These are phyloP conservation scores for Staphylotrichum tortipilum DNA, from an alignment of 495 filamentous ascomycete species.

Conservation along the genomic window DNA sequence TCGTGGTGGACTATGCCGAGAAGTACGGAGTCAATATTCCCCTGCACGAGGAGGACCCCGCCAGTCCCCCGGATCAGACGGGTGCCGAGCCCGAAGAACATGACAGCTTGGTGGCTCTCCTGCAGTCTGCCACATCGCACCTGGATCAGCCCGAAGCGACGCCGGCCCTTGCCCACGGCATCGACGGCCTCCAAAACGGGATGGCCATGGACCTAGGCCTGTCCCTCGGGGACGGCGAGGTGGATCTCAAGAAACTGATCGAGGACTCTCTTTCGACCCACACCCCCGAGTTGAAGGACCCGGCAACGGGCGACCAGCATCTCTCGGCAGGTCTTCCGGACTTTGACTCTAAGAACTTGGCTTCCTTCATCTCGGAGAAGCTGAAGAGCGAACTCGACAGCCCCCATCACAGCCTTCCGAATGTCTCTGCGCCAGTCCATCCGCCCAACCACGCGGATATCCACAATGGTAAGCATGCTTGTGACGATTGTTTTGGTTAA, in stretches of 20 bases:
- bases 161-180: conserved; percentile 1
- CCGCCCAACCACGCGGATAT: not conserved
- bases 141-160: conserved; percentile 1
- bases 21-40: conserved; percentile 33
- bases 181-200: too few relatives aligned
- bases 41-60: conserved; percentile 22
- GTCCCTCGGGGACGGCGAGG: conserved; percentile 1
- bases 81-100: conserved; percentile 19
- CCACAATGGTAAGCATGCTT: conserved; percentile 6
- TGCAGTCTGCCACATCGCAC: conserved; percentile 19
- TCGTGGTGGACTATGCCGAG: conserved; percentile 46
- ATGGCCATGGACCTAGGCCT: too few relatives aligned
- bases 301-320: conserved; percentile 1
- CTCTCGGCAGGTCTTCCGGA: conserved; percentile 1
- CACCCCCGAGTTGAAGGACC: conserved; percentile 6
- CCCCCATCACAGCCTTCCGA: conserved; percentile 12
- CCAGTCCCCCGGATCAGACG: conserved; percentile 9
- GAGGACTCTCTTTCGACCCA: conserved; percentile 19
- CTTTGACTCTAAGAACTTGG: conserved; percentile 16
- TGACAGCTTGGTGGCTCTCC: conserved; percentile 24
- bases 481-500: too few relatives aligned
- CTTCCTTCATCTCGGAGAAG: conserved; percentile 20
- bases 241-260: conserved; percentile 19
- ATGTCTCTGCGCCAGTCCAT: conserved; percentile 4
- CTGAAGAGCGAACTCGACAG: conserved; percentile 12